A percentile compares a stretch with the other conserved stretches of the same genome.
Conservation (phyloP, 192 early-diverging fungal species). For the Coemansia sp. region DNA sequence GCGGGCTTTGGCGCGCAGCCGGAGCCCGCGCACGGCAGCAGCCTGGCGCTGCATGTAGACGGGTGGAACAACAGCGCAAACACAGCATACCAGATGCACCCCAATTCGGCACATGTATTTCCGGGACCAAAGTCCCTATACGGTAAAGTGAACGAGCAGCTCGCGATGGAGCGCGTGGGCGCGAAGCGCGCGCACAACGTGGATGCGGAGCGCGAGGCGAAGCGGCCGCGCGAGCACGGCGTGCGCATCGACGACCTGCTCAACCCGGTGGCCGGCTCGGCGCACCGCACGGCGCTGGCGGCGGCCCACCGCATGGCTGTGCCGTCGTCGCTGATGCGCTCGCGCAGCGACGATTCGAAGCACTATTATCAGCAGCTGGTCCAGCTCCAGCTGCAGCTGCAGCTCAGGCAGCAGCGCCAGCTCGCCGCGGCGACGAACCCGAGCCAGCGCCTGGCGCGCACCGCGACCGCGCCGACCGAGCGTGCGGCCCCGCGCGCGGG, state of each 20-base stretch:
- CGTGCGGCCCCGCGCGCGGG: constrained; percentile 3
- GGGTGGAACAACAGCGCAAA: constrained; percentile 32
- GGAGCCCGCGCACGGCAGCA: constrained; percentile 15
- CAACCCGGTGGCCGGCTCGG: constrained; percentile 28
- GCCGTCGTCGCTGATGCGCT: constrained; percentile 30
- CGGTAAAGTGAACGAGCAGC: constrained; percentile 9
- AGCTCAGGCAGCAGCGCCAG: constrained; percentile 24
- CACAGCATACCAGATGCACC: constrained; percentile 5
- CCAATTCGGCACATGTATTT: constrained; percentile 10
- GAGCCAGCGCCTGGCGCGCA: constrained; percentile 20
- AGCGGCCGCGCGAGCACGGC: constrained; percentile 8
- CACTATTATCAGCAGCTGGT: constrained; percentile 35
- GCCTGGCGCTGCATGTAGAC: constrained; percentile 54
- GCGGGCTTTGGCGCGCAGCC: not conserved
- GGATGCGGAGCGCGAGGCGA: not conserved
- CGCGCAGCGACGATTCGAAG: constrained; percentile 44
- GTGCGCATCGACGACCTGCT: constrained; percentile 51
- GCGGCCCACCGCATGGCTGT: constrained; percentile 42
- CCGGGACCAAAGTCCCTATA: not conserved
- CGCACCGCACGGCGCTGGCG: constrained; percentile 12
- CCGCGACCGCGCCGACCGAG: constrained; percentile 36
- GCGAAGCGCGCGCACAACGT: constrained; percentile 9
- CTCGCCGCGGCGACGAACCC: constrained; percentile 16
- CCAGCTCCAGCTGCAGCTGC: constrained; percentile 32
- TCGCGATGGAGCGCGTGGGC: not conserved